Evolutionary conservation across 2,329 filamentous ascomycete genomes (phyloP).

Genomic region (Ilyonectria destructans): DNA sequence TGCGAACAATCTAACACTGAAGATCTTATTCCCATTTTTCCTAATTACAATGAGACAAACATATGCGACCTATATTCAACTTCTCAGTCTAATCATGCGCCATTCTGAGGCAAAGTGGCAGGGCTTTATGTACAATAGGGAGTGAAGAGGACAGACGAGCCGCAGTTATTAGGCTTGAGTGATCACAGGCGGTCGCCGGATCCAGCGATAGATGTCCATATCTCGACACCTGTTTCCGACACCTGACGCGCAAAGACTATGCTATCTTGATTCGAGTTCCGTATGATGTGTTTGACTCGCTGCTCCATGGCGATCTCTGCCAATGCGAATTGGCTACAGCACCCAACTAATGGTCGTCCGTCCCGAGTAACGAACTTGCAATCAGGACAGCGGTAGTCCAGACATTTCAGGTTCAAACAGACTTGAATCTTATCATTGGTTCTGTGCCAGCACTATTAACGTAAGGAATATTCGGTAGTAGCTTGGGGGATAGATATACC

Average conservation of each 20-base stretch:
- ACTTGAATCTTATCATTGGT: background rate
- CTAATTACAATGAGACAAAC: background rate
- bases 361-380: background rate
- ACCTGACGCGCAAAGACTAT: no score
- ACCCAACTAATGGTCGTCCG: slow-evolving; percentile 2
- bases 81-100: background rate
- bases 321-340: background rate
- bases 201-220: no score
- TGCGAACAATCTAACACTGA: no score
- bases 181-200: no score
- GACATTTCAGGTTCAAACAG: slow-evolving; percentile 1
- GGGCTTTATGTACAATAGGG: no score
- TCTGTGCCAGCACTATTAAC: slow-evolving; percentile 7
- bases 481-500: slow-evolving; percentile 2
- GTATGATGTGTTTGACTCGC: background rate
- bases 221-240: no score
- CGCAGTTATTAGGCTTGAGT: no score
- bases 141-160: no score
- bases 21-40: background rate
- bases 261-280: slow-evolving; percentile 6
- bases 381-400: background rate
- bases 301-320: background rate
- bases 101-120: background rate
- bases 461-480: background rate
- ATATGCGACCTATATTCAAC: background rate